These are phyloP conservation scores for Mortierella sp. DNA, from an alignment of 371 early-diverging fungal species.

Conservation along the genomic window DNA sequence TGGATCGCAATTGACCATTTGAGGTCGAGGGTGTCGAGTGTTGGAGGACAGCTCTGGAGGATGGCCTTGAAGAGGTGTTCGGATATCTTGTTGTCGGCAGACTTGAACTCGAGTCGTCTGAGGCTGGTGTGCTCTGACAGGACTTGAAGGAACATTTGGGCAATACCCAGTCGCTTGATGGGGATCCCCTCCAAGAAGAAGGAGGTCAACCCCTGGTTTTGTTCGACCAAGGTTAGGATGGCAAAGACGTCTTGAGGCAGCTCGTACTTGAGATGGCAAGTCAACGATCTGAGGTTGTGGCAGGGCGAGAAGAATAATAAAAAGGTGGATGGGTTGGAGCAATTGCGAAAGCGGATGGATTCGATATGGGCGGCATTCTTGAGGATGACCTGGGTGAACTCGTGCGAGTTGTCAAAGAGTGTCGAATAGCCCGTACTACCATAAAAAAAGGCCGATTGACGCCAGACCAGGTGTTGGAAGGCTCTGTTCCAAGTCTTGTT, in stretches of 20 bases:
- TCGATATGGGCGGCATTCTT: conserved; percentile 21
- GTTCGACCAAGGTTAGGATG: neutral
- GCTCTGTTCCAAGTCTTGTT: neutral
- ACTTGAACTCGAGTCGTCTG: neutral
- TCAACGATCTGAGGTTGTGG: neutral
- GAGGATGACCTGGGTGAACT: conserved; percentile 15
- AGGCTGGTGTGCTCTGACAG: neutral
- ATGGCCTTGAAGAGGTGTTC: neutral
- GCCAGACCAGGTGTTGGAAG: conserved; percentile 30
- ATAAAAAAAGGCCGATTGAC: neutral
- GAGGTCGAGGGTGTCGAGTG: neutral
- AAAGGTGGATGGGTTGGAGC: conserved; percentile 1
- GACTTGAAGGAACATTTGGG: conserved; percentile 4
- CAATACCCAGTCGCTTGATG: neutral
- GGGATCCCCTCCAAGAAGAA: neutral
- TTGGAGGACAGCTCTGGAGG: neutral
- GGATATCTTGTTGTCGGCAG: neutral
- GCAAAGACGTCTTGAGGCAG: neutral
- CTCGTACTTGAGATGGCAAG: neutral
- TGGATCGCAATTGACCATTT: neutral
- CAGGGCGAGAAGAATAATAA: conserved; percentile 23
- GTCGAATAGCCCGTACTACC: neutral
- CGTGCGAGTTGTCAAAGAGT: conserved; percentile 17
- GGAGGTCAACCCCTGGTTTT: neutral
- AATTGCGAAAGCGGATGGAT: neutral